Percentiles rank a stretch among this genome's conserved stretches.
Conservation (phyloP, 345 rosid species). For the Euclidium syriacum region DNA sequence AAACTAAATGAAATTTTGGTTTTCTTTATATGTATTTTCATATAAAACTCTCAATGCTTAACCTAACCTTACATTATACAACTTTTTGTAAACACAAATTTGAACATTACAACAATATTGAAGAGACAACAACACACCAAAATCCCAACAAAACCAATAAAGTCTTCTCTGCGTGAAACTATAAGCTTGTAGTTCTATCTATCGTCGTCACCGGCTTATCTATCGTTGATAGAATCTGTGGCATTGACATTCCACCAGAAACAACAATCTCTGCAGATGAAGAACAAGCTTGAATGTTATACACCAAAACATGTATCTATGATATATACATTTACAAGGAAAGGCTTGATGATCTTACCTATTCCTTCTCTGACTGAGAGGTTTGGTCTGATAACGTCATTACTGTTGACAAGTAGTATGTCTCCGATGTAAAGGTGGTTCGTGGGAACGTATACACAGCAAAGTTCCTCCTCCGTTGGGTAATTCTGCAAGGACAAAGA, state of each 20-base stretch:
- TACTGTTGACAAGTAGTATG: slow-evolving; percentile 72
- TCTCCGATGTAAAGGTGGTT: slow-evolving; percentile 99
- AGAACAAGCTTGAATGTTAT: background rate
- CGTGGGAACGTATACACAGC: slow-evolving; percentile 95
- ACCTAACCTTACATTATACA: slow-evolving; percentile 32
- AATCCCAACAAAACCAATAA: slow-evolving; percentile 7
- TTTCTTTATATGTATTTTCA: background rate
- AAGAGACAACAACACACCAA: background rate
- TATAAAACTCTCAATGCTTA: background rate
- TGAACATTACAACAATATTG: slow-evolving; percentile 19
- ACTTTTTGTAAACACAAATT: slow-evolving; percentile 23
- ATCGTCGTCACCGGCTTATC: slow-evolving; percentile 36
- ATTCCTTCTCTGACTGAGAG: slow-evolving; percentile 97
- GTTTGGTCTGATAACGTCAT: slow-evolving; percentile 91
- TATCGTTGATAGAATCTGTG: slow-evolving; percentile 72
- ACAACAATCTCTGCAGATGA: slow-evolving; percentile 80
- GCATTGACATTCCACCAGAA: slow-evolving; percentile 99
- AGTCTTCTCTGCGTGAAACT: slow-evolving; percentile 3
- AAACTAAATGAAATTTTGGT: background rate
- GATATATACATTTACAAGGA: background rate
- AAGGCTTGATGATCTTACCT: slow-evolving; percentile 48
- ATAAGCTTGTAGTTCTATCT: slow-evolving; percentile 32
- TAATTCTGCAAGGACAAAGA: slow-evolving; percentile 49
- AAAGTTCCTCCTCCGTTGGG: slow-evolving; percentile 90
- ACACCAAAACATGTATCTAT: background rate